Base-by-base conservation (phyloP, 768 basidiomycete genomes). In the Naganishia onofrii region DNA sequence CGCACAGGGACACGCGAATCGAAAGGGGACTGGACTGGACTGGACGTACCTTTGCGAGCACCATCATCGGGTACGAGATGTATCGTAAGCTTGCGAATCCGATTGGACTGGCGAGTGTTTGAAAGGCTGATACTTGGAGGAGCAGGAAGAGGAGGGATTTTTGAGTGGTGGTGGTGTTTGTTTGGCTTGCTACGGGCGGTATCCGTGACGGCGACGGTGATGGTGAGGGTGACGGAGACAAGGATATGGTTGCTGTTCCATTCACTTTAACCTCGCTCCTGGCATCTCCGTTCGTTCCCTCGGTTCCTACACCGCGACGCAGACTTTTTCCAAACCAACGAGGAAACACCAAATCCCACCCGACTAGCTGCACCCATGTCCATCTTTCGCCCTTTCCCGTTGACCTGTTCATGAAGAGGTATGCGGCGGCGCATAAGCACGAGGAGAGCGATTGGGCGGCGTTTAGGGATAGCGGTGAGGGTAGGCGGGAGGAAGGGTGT, bases 11-110 rank as follows among this genome's bases (percentile, higher is more conserved):
- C 1, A n/a, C n/a, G n/a, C n/a, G n/a, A n/a, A n/a, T n/a, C n/a
- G n/a, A n/a, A n/a, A n/a, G n/a, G n/a, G n/a, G n/a, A n/a, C n/a
- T n/a, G n/a, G n/a, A n/a, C n/a, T n/a, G n/a, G n/a, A n/a, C n/a
- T n/a, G 17, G 12, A 31, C 77, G 73, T 65, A 79, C 80, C 76
- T 98, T 98, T 65, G 92, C 96, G 73, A 98, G 89, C 38, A 98
- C 94, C 91, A 97, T 95, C 53, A 95, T 93, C 60, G 96, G 96
- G 84, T 97, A 98, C 21, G 93, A 93, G 78, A 99, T 93, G 83
- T 95, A 92, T 29, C 91, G 88, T 52, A 98, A 88, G 5, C 93
- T 88, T 13, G 93, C 90, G 82, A 98, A 98, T 65, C 95, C 94
- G 78, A 98, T 95, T 3, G 95, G 96, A 26, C 93, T 90, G 1